A percentile compares a stretch with the other conserved stretches of the same genome.
phyloP scores from a whole-genome alignment of 371 early-diverging fungal species.

The Syncephalis fuscata region DNA sequence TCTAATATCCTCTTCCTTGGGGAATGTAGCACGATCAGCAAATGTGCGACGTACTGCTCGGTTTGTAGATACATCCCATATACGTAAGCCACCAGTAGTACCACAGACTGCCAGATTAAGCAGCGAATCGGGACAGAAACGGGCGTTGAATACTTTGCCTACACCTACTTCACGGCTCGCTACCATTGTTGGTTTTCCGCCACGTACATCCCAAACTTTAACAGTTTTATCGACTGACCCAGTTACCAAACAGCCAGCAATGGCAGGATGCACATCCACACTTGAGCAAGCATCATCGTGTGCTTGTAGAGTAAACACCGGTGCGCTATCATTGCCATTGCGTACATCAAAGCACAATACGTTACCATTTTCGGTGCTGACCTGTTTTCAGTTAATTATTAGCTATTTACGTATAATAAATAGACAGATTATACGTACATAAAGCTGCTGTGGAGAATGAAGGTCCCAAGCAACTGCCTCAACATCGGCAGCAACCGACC shows the following conservation, averaged over 20 bases:
- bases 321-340: constrained; percentile 18
- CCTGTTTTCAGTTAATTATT: constrained; percentile 31
- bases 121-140: constrained; percentile 79
- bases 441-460: constrained; percentile 46
- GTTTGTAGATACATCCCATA: constrained; percentile 86
- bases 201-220: constrained; percentile 82
- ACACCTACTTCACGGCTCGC: constrained; percentile 63
- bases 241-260: constrained; percentile 71
- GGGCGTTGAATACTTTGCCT: constrained; percentile 73
- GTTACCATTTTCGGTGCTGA: constrained; percentile 73
- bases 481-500: constrained; percentile 67
- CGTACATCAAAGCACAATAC: constrained; percentile 82
- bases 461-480: constrained; percentile 86
- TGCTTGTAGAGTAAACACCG: constrained; percentile 79
- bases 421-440: constrained; percentile 7
- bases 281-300: constrained; percentile 81
- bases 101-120: constrained; percentile 74
- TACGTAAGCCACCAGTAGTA: constrained; percentile 63
- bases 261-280: constrained; percentile 60
- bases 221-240: constrained; percentile 80
- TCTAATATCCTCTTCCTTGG: constrained; percentile 9
- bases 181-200: constrained; percentile 56
- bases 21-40: constrained; percentile 19
- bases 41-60: constrained; percentile 59
- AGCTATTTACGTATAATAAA: too few species aligned